phyloP scores from a whole-genome alignment of 768 basidiomycete genomes.

The Lepiota venenata region DNA sequence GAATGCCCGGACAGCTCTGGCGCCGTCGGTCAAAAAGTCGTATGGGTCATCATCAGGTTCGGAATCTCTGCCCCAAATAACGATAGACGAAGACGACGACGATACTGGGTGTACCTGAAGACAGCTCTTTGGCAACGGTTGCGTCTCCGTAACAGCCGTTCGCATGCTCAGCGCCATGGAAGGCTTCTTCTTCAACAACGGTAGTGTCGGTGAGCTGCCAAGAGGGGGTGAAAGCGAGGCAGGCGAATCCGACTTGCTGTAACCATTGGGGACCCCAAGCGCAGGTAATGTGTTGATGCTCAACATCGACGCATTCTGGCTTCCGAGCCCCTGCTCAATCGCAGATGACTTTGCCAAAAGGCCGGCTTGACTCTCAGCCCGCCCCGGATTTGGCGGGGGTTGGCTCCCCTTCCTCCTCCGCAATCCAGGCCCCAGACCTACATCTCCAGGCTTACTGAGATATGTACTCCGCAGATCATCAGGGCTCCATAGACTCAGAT shows the following conservation, averaged over 20 bases:
- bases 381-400: neutral
- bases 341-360: conserved; percentile 27
- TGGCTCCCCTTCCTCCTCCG: conserved; percentile 17
- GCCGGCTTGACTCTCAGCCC: conserved; percentile 32
- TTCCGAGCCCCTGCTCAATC: conserved; percentile 7
- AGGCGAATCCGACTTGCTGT: neutral
- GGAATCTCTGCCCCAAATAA: conserved; percentile 15
- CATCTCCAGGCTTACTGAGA: neutral
- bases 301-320: conserved; percentile 1
- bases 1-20: conserved; percentile 83
- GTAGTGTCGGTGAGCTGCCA: conserved; percentile 11
- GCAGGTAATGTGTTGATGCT: neutral
- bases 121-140: neutral
- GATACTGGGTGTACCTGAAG: neutral
- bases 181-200: conserved; percentile 4
- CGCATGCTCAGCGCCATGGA: neutral
- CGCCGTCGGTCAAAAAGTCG: conserved; percentile 80
- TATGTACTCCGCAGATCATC: conserved; percentile 51
- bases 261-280: neutral
- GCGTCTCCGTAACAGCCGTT: neutral
- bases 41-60: conserved; percentile 46
- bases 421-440: neutral
- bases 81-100: neutral
- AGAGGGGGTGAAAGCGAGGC: conserved; percentile 12
- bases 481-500: conserved; percentile 82